Base-by-base conservation (phyloP, 176 grass and related monocot species). In the Triticum dicoccoides region DNA sequence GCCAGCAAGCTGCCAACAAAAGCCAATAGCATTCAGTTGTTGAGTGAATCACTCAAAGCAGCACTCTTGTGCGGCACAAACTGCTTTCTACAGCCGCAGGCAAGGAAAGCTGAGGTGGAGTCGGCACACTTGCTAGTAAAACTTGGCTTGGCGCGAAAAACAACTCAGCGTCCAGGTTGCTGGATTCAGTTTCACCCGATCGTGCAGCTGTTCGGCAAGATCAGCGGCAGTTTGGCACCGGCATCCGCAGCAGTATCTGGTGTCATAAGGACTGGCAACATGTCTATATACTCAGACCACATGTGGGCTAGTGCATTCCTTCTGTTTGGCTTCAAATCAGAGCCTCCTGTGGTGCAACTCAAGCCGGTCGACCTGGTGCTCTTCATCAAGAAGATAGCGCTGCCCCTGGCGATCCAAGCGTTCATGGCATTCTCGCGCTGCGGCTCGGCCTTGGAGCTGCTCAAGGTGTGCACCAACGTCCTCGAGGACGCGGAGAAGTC, bases 261-360 rank as follows among this genome's bases (percentile, higher is more conserved):
- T 18, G 87, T 91, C 35, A 88, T 82, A 75, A 96, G 88, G 86
- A 47, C 87, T 5, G 90, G 91, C 24, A 96, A 94, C 34, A 88
- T 78, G 14, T 91, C 85, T 41, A 61, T 88, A 39, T 88, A 91
- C 82, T 96, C 87, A 8, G 94, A 98, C 42, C 97, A 96, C 17
- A 61, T 99, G 15, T 99, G 97, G 97, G 94, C 97, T 81, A 94
- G 87, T 5, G 93, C 93, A 47, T 99, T 99, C 76, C 90, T 99
- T 7, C 77, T 96, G 34, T 99, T 96, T 21, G 94, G 97, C 10
- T 99, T 96, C 87, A 99, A 99, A 61, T 90, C 92, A 1, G 97
- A 96, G 41, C 97, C 94, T 15, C 92, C 94, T 14, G 73, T 82
- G 6, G 85, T 96, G 34, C 92, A 96, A 81, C 92, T 99, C 15